Evolutionary conservation across 441 rosid genomes (phyloP), one percentile per base, ranked within the genome.

Genomic region (Melianthus villosus): DNA sequence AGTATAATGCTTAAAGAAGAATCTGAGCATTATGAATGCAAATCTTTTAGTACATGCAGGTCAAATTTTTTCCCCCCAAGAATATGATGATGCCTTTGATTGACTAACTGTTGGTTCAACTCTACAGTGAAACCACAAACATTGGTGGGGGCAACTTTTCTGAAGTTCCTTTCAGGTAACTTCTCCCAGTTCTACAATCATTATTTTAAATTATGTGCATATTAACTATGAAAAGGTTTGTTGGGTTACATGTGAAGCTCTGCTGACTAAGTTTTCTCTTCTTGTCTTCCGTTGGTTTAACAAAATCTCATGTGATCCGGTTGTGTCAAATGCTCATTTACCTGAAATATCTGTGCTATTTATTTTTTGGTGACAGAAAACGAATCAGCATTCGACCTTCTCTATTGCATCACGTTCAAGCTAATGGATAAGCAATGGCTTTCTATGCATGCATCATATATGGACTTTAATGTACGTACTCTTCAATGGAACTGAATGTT

Each of bases 341-440:
- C 11, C 3, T 6, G 14, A 36, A 14, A 7, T 27, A 2, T 8
- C 22, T 28, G 18, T 23, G 15, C 4, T 16, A 19, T 19, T 25
- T 22, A 19, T 26, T 40, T 42, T 46, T 50, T 10, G 51, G 40
- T 14, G 38, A 35, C 73, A 83, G 97, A 77, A 58, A 74, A 78
- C 59, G 93, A 87, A 57, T 60, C 74, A 16, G 95, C 97, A 1
- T 83, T 87, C 57, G 97, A 87, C 56, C 69, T 72, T 57, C 97
- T 87, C 9, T 87, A 87, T 45, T 83, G 97, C 68, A 78, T 83
- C 57, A 75, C 95, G 10, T 87, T 87, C 81, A 80, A 83, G 76
- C 65, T 87, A 54, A 83, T 87, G 97, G 95, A 87, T 62, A 79
- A 74, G n/a, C 81, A 74, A 54, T 87, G 97, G 95, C 95, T 83